Conservation (phyloP, 495 filamentous ascomycete species). For the Symbiotaphrina buchneri region DNA sequence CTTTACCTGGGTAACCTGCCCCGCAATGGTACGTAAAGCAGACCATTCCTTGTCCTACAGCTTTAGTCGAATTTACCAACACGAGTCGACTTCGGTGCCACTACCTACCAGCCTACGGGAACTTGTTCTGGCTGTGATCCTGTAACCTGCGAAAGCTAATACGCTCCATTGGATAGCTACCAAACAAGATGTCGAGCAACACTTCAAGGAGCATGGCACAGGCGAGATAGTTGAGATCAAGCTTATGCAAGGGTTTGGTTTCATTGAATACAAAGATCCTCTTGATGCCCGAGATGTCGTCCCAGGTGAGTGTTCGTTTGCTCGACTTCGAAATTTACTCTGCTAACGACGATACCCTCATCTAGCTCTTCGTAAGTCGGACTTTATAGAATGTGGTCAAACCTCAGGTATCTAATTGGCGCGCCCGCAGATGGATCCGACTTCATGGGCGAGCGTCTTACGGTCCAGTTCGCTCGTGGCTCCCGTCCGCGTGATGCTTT, state of each 20-base stretch:
- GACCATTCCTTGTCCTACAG: too few relatives aligned
- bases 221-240: constrained; percentile 98
- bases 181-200: constrained; percentile 87
- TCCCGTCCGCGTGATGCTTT: constrained; percentile 68
- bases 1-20: constrained; percentile 96
- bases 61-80: too few relatives aligned
- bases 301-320: constrained; percentile 78
- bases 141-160: too few relatives aligned
- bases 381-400: too few relatives aligned
- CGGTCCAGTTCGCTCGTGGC: constrained; percentile 93
- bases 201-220: constrained; percentile 86
- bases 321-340: constrained; percentile 8
- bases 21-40: constrained; percentile 61
- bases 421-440: constrained; percentile 73
- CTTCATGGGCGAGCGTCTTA: constrained; percentile 91
- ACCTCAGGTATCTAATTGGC: too few relatives aligned
- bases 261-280: constrained; percentile 96
- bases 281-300: constrained; percentile 96
- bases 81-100: too few relatives aligned
- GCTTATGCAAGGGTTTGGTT: constrained; percentile 98
- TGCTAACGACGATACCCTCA: constrained; percentile 26
- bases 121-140: too few relatives aligned
- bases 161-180: constrained; percentile 37
- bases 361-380: constrained; percentile 6
- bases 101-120: too few relatives aligned